phyloP scores from a whole-genome alignment of 768 basidiomycete species.

The Agrocybe chaxingu region DNA sequence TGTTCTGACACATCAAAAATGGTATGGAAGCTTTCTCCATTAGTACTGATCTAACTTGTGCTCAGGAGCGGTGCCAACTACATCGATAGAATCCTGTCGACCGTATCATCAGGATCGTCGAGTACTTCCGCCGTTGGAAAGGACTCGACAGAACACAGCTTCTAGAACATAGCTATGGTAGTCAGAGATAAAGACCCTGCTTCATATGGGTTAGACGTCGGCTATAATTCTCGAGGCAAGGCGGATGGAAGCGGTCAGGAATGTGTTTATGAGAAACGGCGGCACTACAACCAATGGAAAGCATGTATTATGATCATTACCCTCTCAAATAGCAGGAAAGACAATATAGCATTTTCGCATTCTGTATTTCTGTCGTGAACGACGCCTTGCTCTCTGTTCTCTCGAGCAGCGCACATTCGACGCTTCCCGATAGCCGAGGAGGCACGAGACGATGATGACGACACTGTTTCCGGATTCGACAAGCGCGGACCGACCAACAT shows the following conservation, averaged over 20 bases:
- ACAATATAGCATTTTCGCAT: no score
- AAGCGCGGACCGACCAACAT: constrained; percentile 7
- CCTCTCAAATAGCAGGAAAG: no score
- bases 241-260: neutral
- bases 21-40: constrained; percentile 38
- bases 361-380: no score
- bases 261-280: no score
- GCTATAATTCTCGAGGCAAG: neutral
- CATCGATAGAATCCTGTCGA: constrained; percentile 80
- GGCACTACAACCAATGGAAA: no score
- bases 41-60: constrained; percentile 1
- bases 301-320: no score
- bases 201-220: constrained; percentile 2
- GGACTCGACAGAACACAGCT: constrained; percentile 87
- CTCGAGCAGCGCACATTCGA: no score
- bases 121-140: constrained; percentile 81
- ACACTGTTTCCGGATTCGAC: no score
- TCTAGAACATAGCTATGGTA: constrained; percentile 35
- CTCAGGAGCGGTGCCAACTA: constrained; percentile 88
- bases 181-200: neutral
- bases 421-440: no score
- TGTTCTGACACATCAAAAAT: constrained; percentile 93
- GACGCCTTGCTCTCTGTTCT: no score
- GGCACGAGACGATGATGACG: no score
- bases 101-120: constrained; percentile 84